phyloP scores from a whole-genome alignment of 1,139 yeast genomes.

The Scheffersomyces parashehatae region DNA sequence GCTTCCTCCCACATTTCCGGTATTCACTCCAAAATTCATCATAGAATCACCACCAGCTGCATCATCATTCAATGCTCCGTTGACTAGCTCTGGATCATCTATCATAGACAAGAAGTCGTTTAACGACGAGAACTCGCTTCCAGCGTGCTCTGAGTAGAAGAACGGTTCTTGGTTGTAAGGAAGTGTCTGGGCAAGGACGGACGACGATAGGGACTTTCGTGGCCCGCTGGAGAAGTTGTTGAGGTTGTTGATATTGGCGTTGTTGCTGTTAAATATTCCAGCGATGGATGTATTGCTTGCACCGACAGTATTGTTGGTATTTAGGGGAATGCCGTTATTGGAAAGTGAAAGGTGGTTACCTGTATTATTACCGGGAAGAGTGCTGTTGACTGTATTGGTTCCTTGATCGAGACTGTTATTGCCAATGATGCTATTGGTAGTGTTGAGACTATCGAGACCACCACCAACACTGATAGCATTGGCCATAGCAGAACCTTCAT shows the following conservation, averaged over 20 bases:
- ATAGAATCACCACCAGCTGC: constrained; percentile 24
- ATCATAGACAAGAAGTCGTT: constrained; percentile 89
- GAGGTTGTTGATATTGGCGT: not conserved
- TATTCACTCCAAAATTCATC: constrained; percentile 16
- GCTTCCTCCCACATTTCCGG: constrained; percentile 1
- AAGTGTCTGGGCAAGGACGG: constrained; percentile 45
- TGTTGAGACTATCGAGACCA: not conserved
- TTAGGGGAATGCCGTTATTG: not conserved
- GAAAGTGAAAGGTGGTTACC: not conserved
- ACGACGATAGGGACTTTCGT: constrained; percentile 17
- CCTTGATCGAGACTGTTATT: not conserved
- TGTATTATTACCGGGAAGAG: not conserved
- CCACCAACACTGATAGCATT: constrained; percentile 3
- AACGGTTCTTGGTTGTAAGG: constrained; percentile 68
- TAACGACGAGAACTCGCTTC: constrained; percentile 86
- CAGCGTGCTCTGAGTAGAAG: constrained; percentile 89
- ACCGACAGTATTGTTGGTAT: not conserved
- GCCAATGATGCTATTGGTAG: too few species aligned
- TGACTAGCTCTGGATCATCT: constrained; percentile 74
- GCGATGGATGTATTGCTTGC: not conserved
- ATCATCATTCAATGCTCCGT: constrained; percentile 47
- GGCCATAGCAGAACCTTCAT: not conserved
- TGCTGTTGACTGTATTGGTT: not conserved
- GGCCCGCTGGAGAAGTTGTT: not conserved
- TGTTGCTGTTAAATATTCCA: not conserved